These are phyloP conservation scores for Corylus avellana DNA, from an alignment of 306 rosid species.

Conservation along the genomic window DNA sequence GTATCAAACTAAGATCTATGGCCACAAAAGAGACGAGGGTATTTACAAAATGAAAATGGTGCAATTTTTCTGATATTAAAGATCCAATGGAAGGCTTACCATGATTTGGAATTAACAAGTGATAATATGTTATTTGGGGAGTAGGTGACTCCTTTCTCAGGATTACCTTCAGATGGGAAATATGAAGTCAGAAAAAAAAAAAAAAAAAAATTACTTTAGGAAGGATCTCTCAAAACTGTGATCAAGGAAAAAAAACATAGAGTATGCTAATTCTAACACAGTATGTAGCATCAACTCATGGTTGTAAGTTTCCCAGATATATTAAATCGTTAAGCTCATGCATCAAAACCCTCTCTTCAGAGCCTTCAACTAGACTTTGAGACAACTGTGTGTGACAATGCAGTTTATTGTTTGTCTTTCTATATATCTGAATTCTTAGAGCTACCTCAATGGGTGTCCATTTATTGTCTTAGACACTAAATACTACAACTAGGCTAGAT, in stretches of 20 bases:
- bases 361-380: constrained; percentile 7
- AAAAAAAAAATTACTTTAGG: too few species aligned
- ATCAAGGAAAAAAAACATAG: background rate
- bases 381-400: background rate
- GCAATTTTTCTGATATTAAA: constrained; percentile 27
- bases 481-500: background rate
- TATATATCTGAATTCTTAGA: background rate
- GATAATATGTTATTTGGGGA: constrained; percentile 54
- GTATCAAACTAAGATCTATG: constrained; percentile 17
- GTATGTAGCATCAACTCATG: background rate
- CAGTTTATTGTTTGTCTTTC: background rate
- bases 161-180: constrained; percentile 63
- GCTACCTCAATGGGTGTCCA: background rate
- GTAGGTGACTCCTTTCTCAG: constrained; percentile 48
- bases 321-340: background rate
- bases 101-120: constrained; percentile 52
- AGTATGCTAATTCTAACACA: background rate
- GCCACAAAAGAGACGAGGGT: constrained; percentile 7
- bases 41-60: background rate
- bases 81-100: constrained; percentile 50
- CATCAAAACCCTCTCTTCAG: background rate
- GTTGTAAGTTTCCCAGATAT: background rate
- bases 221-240: background rate
- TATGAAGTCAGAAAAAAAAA: constrained; percentile 30
- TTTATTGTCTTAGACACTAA: background rate